Evolutionary conservation across 176 grass and related monocot species (phyloP).

Genomic region (bread wheat (Triticum aestivum)): IWGSC_CS_RefSeq_v2.1 NC_057799.1:177876368-177876867

Average conservation of each 20-base stretch:
- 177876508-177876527: too few relatives aligned
- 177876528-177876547: too few relatives aligned
- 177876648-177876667: too few relatives aligned
- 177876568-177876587: too few relatives aligned
- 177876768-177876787: not conserved
- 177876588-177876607: not conserved
- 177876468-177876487: not conserved
- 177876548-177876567: too few relatives aligned
- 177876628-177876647: too few relatives aligned
- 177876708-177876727: not conserved
- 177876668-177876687: too few relatives aligned
- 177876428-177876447: not conserved
- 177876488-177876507: not conserved
- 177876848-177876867: conserved; percentile 1
- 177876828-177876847: conserved; percentile 20
- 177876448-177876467: not conserved
- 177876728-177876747: not conserved
- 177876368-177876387: not conserved
- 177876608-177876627: not conserved
- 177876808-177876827: not conserved
- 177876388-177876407: not conserved
- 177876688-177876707: not conserved
- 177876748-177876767: not conserved
- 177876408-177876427: not conserved
- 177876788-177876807: not conserved